These are phyloP conservation scores for Torulaspora maleeae DNA, from an alignment of 805 yeast species.

Conservation along the genomic window DNA sequence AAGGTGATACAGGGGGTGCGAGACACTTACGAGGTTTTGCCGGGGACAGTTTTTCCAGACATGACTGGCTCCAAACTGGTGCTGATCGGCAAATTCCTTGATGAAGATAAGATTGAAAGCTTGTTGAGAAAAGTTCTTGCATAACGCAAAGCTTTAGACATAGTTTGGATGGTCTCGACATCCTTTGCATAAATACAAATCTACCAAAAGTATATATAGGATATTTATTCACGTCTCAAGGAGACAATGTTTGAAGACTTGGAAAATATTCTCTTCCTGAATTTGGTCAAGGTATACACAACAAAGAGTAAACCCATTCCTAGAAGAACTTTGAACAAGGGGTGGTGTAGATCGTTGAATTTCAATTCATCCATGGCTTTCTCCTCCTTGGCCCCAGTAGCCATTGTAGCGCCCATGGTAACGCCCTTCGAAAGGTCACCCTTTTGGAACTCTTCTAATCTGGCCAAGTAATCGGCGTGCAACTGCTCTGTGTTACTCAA, in stretches of 20 bases:
- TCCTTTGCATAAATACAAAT: not conserved
- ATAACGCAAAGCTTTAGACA: not conserved
- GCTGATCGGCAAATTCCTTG: slow-evolving; percentile 66
- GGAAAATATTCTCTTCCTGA: slow-evolving; percentile 11
- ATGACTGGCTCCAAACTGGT: slow-evolving; percentile 51
- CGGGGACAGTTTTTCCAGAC: slow-evolving; percentile 36
- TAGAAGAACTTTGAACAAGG: slow-evolving; percentile 16
- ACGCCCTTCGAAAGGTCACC: slow-evolving; percentile 31
- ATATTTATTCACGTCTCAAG: slow-evolving; percentile 23
- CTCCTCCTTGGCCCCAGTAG: slow-evolving; percentile 13
- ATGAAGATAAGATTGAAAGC: slow-evolving; percentile 33
- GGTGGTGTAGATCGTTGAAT: slow-evolving; percentile 22
- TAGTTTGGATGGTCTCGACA: not conserved
- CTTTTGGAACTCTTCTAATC: slow-evolving; percentile 24
- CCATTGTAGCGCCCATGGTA: slow-evolving; percentile 13
- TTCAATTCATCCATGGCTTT: slow-evolving; percentile 18
- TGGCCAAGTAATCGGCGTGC: slow-evolving; percentile 25
- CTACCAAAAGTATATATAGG: not conserved
- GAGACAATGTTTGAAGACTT: slow-evolving; percentile 25
- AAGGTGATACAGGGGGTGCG: slow-evolving; percentile 87
- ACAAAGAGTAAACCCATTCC: slow-evolving; percentile 15
- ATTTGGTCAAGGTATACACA: slow-evolving; percentile 16
- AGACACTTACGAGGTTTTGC: slow-evolving; percentile 79
- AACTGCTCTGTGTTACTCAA: slow-evolving; percentile 17
- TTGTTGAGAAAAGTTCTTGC: slow-evolving; percentile 17